phyloP scores from a whole-genome alignment of 179 eudicot species.

The Spergularia azorica region DNA sequence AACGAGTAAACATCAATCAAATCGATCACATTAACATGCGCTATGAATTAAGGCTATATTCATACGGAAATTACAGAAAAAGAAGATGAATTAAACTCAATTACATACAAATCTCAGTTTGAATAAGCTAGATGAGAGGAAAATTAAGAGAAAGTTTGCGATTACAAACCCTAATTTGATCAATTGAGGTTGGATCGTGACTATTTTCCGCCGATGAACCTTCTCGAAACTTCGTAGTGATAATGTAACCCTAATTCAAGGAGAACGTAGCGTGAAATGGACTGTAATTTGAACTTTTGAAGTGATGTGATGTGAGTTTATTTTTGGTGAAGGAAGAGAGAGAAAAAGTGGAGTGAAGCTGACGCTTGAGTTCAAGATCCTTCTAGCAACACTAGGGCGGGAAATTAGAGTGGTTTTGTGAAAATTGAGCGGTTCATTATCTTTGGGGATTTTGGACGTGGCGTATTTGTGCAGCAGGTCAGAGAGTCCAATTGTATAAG shows the following conservation, averaged over 20 bases:
- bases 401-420: too few relatives aligned
- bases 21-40: neutral
- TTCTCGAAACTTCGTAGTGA: neutral
- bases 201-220: neutral
- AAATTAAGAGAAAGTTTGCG: neutral
- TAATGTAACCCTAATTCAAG: neutral
- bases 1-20: neutral
- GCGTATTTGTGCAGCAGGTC: too few relatives aligned
- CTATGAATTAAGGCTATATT: neutral
- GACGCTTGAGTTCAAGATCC: too few relatives aligned
- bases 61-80: too few relatives aligned
- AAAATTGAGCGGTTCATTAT: too few relatives aligned
- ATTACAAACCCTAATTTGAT: conserved; percentile 15
- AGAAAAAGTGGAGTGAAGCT: too few relatives aligned
- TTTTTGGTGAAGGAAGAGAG: too few relatives aligned
- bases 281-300: too few relatives aligned
- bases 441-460: too few relatives aligned
- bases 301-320: too few relatives aligned
- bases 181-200: neutral
- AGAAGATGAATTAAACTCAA: neutral
- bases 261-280: neutral
- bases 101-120: neutral
- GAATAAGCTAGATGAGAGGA: neutral
- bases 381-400: too few relatives aligned
- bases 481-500: too few relatives aligned